A percentile compares a stretch with the other conserved stretches of the same genome.
Evolutionary conservation across 441 rosid genomes (phyloP).

Genomic region (Erodium chrysanthum): DNA sequence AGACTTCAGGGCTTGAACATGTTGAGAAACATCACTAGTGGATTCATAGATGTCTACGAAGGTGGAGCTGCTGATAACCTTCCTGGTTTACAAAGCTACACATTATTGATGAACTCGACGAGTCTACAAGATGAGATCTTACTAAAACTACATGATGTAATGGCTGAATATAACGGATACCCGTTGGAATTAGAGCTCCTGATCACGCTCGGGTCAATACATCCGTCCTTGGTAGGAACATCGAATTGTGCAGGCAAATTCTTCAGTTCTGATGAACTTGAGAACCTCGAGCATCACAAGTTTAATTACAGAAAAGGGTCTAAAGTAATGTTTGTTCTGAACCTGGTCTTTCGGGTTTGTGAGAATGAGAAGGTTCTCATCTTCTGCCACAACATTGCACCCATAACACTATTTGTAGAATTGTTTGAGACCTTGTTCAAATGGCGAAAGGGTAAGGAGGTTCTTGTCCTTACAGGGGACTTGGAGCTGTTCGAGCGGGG

Average conservation of each 20-base stretch:
- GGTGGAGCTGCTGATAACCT: slow-evolving; percentile 54
- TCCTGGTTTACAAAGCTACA: slow-evolving; percentile 87
- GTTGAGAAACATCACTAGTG: slow-evolving; percentile 59
- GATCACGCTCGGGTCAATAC: slow-evolving; percentile 84
- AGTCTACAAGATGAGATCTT: slow-evolving; percentile 53
- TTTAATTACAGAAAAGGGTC: slow-evolving; percentile 62
- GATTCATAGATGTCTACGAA: slow-evolving; percentile 79
- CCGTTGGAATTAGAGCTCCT: slow-evolving; percentile 76
- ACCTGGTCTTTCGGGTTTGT: slow-evolving; percentile 63
- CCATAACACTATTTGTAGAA: slow-evolving; percentile 52
- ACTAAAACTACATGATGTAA: slow-evolving; percentile 46
- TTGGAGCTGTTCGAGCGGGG: slow-evolving; percentile 85
- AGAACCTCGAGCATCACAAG: slow-evolving; percentile 44
- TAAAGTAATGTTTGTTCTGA: slow-evolving; percentile 87
- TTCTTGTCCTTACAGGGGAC: slow-evolving; percentile 72
- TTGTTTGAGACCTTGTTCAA: slow-evolving; percentile 58
- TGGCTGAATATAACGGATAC: slow-evolving; percentile 47
- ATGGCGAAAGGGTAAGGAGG: slow-evolving; percentile 73
- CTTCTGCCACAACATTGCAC: slow-evolving; percentile 96
- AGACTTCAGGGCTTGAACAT: slow-evolving; percentile 66
- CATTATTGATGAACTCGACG: slow-evolving; percentile 78
- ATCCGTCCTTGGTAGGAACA: slow-evolving; percentile 68
- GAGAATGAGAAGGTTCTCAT: slow-evolving; percentile 70
- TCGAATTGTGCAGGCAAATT: slow-evolving; percentile 57
- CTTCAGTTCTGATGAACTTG: slow-evolving; percentile 37